These are phyloP conservation scores for Obba rivulosa DNA, from an alignment of 768 basidiomycete species.

Conservation along the genomic window DNA sequence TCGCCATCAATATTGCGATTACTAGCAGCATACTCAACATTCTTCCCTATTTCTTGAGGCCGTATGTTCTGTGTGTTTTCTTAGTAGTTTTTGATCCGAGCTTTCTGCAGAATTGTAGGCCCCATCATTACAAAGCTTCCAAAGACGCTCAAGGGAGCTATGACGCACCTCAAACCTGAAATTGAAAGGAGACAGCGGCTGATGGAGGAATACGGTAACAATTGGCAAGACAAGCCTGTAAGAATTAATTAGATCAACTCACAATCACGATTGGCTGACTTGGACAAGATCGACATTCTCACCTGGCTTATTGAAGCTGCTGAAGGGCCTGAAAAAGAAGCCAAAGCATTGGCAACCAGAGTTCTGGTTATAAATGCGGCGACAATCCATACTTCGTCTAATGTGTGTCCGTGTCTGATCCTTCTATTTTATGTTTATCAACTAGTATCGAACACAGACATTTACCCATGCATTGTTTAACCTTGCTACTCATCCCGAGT, in stretches of 20 bases:
- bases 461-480: constrained; percentile 1
- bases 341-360: not conserved
- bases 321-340: not conserved
- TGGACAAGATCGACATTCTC: not conserved
- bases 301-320: constrained; percentile 4
- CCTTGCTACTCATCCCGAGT: not conserved
- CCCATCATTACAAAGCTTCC: not conserved
- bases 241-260: not conserved
- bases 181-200: not conserved
- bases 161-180: not conserved
- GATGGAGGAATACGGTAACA: not conserved
- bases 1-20: constrained; percentile 1
- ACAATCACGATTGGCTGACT: not conserved
- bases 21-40: constrained; percentile 1
- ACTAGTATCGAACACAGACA: not conserved
- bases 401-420: not conserved
- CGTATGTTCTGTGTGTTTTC: not conserved
- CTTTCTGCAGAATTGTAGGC: constrained; percentile 1
- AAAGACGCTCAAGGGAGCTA: not conserved
- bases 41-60: constrained; percentile 1
- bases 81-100: not conserved
- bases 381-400: constrained; percentile 1
- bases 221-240: constrained; percentile 3
- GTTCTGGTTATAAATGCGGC: constrained; percentile 3
- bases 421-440: not conserved